Base-by-base conservation (phyloP, 768 basidiomycete species). In the Tylopilus plumbeoviolaceoides region DNA sequence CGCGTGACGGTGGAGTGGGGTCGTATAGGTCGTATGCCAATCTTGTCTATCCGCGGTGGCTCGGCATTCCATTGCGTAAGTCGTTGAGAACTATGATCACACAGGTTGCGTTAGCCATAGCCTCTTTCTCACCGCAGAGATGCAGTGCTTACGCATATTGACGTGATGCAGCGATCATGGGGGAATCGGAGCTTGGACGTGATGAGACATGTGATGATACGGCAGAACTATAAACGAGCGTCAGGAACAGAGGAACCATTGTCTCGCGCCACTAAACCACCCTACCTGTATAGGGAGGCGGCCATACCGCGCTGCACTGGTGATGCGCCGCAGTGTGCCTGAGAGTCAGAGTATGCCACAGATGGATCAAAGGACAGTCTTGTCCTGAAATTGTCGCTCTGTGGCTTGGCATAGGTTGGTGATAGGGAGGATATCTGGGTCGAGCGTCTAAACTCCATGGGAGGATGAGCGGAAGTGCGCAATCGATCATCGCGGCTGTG, bases 281-380 rank as follows among this genome's bases (percentile, higher is more conserved):
- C 76, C 45, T 59, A 81, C 86, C 79, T 83, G 71, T 87, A 88
- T 28, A 87, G 75, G 3, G 78, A 71, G 15, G 72, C 56, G 1
- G 78, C 56, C 2, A 58, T 42, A n/a, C 57, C 48, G 20, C 52
- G 58, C n/a, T 59, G 61, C 23, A 54, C 46, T 54, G 48, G 20
- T 7, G 14, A 21, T 7, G 38, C 6, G 27, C 38, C 33, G 53
- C 27, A 40, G 44, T 49, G 50, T n/a, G 55, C 56, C 44, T 54
- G 55, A 27, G 54, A 56, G 38, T 54, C 64, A 15, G 63, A 50
- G 59, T 84, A 83, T 14, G 82, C 82, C 43, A 77, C 56, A 9
- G 73, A 75, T 25, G 76, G 76, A 63, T 79, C 72, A 59, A 79
- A 82, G 7, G 63, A 49, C 53, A 76, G 10, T 28, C 51, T 65